Conservation (phyloP, 1,139 yeast species). For the Starmera stellimalicola region DNA sequence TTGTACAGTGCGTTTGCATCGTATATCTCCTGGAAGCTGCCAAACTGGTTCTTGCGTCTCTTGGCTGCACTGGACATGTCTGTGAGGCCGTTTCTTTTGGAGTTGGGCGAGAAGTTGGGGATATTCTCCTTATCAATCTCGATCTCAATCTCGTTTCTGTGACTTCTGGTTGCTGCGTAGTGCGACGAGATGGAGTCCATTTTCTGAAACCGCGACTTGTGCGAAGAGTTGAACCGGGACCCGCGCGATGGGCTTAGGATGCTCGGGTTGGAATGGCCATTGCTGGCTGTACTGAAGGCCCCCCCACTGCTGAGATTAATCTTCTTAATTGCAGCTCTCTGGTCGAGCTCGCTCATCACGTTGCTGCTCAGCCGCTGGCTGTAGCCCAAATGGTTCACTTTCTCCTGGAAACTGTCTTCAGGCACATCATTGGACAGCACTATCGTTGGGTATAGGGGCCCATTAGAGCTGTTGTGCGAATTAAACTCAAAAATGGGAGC, state of each 20-base stretch:
- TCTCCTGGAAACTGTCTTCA: constrained; percentile 3
- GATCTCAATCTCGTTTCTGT: constrained; percentile 6
- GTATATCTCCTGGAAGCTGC: constrained; percentile 8
- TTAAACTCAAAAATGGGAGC: constrained; percentile 12
- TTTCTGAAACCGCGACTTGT: constrained; percentile 18
- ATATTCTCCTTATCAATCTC: constrained; percentile 16
- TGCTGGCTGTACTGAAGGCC: constrained; percentile 8
- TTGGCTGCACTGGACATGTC: constrained; percentile 10
- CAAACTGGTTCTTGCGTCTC: constrained; percentile 15
- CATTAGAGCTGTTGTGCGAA: no score
- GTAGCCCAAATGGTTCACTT: constrained; percentile 13
- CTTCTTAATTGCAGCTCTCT: constrained; percentile 19
- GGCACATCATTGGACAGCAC: constrained; percentile 5
- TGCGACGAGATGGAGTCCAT: constrained; percentile 25
- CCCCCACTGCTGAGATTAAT: constrained; percentile 3
- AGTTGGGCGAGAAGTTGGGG: constrained; percentile 15
- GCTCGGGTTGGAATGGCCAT: background rate
- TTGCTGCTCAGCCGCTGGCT: constrained; percentile 23
- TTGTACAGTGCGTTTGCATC: background rate
- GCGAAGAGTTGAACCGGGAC: constrained; percentile 12
- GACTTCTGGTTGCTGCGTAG: constrained; percentile 18
- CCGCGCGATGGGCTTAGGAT: constrained; percentile 4
- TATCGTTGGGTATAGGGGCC: constrained; percentile 15
- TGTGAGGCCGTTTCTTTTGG: constrained; percentile 13
- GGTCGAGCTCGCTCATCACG: constrained; percentile 23